These are phyloP conservation scores for Artomyces pyxidatus DNA, from an alignment of 768 basidiomycete species.

Conservation along the genomic window DNA sequence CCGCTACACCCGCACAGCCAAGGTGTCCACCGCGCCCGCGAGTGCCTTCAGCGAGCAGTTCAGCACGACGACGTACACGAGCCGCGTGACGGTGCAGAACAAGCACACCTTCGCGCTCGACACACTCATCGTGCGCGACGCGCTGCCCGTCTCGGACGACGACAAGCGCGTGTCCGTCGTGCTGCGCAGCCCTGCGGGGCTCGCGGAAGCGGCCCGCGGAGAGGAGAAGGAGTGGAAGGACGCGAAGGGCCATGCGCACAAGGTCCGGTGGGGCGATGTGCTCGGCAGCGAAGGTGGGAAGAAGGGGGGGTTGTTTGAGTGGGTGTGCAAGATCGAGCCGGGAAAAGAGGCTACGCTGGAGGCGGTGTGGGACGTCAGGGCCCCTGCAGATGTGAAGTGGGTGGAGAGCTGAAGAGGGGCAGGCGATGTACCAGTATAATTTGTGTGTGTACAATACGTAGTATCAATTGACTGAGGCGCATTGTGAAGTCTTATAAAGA, in stretches of 20 bases:
- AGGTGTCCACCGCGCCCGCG: slow-evolving; percentile 26
- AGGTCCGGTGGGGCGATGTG: slow-evolving; percentile 28
- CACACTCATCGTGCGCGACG: slow-evolving; percentile 1
- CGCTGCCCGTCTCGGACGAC: slow-evolving; percentile 30
- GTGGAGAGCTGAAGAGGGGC: slow-evolving; percentile 16
- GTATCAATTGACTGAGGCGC: too few relatives aligned
- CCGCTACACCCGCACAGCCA: slow-evolving; percentile 33
- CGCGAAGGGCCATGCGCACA: slow-evolving; percentile 18
- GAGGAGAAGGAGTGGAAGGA: slow-evolving; percentile 26
- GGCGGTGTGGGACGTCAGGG: slow-evolving; percentile 46
- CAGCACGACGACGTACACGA: neutral
- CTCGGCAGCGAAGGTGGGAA: slow-evolving; percentile 39
- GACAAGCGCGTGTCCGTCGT: slow-evolving; percentile 37
- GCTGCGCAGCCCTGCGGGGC: slow-evolving; percentile 38
- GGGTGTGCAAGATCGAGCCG: slow-evolving; percentile 37
- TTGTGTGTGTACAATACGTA: too few relatives aligned
- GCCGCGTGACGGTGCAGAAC: neutral
- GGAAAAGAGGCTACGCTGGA: slow-evolving; percentile 37
- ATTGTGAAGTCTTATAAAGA: too few relatives aligned
- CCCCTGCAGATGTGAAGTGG: slow-evolving; percentile 26
- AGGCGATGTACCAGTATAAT: too few relatives aligned
- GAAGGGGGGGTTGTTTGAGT: slow-evolving; percentile 51
- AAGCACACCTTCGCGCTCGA: neutral
- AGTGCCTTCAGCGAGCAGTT: slow-evolving; percentile 36
- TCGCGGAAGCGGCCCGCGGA: slow-evolving; percentile 36